Conservation (phyloP, 768 basidiomycete species). For the Tylopilus sp. region DNA sequence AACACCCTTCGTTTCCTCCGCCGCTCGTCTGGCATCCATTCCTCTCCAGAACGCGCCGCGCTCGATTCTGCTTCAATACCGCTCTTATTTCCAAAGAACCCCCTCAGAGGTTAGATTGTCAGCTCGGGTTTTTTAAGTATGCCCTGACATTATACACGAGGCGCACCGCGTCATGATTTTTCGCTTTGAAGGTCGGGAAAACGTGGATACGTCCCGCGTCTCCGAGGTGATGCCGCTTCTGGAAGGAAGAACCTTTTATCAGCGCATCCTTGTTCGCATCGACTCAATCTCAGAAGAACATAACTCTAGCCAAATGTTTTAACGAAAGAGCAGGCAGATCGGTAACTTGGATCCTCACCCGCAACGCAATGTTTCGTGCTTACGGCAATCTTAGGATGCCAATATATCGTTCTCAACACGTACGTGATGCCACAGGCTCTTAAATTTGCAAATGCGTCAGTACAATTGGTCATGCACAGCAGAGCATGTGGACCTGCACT, state of each 20-base stretch:
- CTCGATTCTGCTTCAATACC: slow-evolving; percentile 20
- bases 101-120: slow-evolving; percentile 8
- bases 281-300: background rate
- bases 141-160: slow-evolving; percentile 16
- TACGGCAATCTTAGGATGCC: background rate
- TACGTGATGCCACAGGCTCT: background rate
- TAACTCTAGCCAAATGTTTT: background rate
- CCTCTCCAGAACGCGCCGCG: slow-evolving; percentile 16
- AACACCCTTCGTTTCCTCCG: slow-evolving; percentile 15
- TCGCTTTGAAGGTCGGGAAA: slow-evolving; percentile 15
- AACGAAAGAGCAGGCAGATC: background rate
- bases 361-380: background rate
- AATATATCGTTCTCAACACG: background rate
- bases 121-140: slow-evolving; percentile 10
- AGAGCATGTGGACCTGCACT: background rate
- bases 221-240: slow-evolving; percentile 31
- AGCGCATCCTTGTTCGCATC: slow-evolving; percentile 7
- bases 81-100: slow-evolving; percentile 9
- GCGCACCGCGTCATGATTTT: slow-evolving; percentile 10
- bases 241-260: slow-evolving; percentile 17
- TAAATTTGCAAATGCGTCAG: slow-evolving; percentile 15
- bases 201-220: slow-evolving; percentile 23
- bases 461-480: background rate
- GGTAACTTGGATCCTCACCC: background rate
- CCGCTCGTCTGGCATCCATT: slow-evolving; percentile 17